A percentile compares a stretch with the other conserved stretches of the same genome.
phyloP scores from a whole-genome alignment of 352 stramenopile species.

The Pythium aristosporum region DNA sequence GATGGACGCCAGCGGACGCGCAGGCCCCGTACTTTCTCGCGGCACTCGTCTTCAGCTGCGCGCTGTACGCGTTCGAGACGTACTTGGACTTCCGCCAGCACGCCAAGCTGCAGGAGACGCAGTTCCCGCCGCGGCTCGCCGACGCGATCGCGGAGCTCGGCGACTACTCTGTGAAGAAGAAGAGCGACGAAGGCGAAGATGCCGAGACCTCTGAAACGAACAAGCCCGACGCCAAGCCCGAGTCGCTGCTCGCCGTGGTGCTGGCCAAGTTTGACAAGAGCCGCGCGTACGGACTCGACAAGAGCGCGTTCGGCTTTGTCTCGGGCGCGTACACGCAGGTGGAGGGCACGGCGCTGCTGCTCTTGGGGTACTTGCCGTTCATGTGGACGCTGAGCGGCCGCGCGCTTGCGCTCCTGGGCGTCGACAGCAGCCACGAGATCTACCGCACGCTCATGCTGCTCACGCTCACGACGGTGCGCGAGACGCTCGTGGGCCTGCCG shows the following conservation, averaged over 20 bases:
- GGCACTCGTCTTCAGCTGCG: conserved; percentile 84
- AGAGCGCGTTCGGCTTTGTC: conserved; percentile 95
- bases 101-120: conserved; percentile 80
- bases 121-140: conserved; percentile 54
- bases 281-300: conserved; percentile 95
- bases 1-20: conserved; percentile 39
- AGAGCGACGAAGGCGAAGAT: conserved; percentile 2
- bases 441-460: conserved; percentile 73
- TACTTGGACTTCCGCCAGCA: conserved; percentile 93
- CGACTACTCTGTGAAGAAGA: conserved; percentile 29
- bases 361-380: conserved; percentile 93
- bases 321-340: conserved; percentile 82
- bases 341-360: conserved; percentile 84
- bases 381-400: conserved; percentile 88
- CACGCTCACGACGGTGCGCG: conserved; percentile 58
- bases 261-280: conserved; percentile 91
- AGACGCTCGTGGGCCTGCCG: conserved; percentile 60
- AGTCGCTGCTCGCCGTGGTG: conserved; percentile 83
- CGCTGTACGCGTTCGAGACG: conserved; percentile 92
- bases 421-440: conserved; percentile 82
- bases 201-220: background rate
- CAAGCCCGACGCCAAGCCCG: conserved; percentile 8
- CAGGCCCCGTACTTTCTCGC: conserved; percentile 69
- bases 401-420: conserved; percentile 51
- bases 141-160: conserved; percentile 53